Conservation (phyloP, 2,329 filamentous ascomycete species). For the Orbilia blumenaviensis region DNA sequence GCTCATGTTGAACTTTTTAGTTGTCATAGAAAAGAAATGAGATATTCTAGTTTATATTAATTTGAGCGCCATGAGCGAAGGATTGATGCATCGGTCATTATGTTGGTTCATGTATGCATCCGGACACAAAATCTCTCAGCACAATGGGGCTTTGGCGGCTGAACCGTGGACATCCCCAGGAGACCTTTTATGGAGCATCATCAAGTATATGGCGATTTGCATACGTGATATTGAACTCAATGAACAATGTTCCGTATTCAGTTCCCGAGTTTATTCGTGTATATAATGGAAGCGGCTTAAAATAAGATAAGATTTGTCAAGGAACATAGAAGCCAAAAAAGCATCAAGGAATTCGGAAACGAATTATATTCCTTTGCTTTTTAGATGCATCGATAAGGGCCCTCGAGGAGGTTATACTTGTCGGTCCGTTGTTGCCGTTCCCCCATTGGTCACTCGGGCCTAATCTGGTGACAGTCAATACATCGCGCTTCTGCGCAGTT, state of each 20-base stretch:
- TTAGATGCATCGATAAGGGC: conserved; percentile 15
- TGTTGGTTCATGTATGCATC: not conserved
- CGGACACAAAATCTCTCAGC: not conserved
- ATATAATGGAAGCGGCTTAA: conserved; percentile 12
- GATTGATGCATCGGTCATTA: not conserved
- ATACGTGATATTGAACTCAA: not conserved
- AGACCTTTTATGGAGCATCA: not conserved
- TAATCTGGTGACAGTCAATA: not conserved
- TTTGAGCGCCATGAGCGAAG: not conserved
- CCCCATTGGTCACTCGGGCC: conserved; percentile 23
- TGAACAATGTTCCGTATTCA: not conserved
- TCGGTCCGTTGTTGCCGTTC: conserved; percentile 37
- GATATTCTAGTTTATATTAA: not conserved
- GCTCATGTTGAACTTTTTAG: not conserved
- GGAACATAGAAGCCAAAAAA: conserved; percentile 9
- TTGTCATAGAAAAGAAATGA: not conserved
- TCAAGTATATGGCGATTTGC: too few species aligned
- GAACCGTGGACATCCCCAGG: not conserved
- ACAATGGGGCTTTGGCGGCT: not conserved
- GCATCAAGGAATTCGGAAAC: conserved; percentile 33
- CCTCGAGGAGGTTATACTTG: not conserved
- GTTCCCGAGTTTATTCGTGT: not conserved
- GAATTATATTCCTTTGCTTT: conserved; percentile 26
- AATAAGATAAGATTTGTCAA: conserved; percentile 43
- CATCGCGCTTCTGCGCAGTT: conserved; percentile 1